Percentiles rank a stretch among this genome's conserved stretches.
phyloP scores from a whole-genome alignment of 2,329 filamentous ascomycete genomes.

The Sporothrix curviconia region DNA sequence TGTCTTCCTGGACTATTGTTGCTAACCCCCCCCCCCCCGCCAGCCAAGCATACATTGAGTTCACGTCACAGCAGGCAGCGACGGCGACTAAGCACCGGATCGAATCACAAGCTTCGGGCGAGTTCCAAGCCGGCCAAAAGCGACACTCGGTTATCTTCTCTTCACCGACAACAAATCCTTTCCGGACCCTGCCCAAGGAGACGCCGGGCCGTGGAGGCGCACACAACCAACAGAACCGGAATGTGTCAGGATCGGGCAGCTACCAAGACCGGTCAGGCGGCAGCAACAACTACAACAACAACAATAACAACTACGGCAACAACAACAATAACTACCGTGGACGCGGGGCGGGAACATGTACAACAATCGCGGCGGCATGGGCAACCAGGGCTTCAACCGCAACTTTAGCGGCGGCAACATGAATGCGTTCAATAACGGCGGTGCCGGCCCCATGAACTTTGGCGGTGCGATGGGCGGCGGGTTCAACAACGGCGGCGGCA shows the following conservation, averaged over 20 bases:
- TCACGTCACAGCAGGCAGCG: constrained; percentile 74
- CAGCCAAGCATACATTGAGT: constrained; percentile 76
- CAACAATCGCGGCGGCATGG: constrained; percentile 25
- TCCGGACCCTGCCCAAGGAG: constrained; percentile 86
- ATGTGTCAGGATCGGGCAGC: constrained; percentile 34
- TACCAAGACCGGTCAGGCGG: constrained; percentile 43
- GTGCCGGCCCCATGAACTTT: constrained; percentile 39
- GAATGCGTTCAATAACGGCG: constrained; percentile 28
- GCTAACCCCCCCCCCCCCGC: constrained; percentile 9
- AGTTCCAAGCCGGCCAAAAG: constrained; percentile 53
- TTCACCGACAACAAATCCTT: constrained; percentile 72
- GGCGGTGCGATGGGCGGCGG: constrained; percentile 42
- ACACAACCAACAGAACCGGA: constrained; percentile 55
- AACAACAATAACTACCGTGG: constrained; percentile 39
- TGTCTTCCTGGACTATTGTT: not conserved
- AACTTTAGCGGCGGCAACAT: constrained; percentile 43
- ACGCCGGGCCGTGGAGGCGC: constrained; percentile 61
- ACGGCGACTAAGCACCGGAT: constrained; percentile 79
- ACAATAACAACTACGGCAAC: constrained; percentile 41
- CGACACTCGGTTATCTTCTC: constrained; percentile 70
- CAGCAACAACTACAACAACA: constrained; percentile 39
- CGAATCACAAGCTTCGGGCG: constrained; percentile 53
- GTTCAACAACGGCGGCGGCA: constrained; percentile 21
- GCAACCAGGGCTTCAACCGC: constrained; percentile 29
- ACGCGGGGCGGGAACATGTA: constrained; percentile 31